Conservation (phyloP, 2,329 filamentous ascomycete species). For the Arthroderma uncinatum region DNA sequence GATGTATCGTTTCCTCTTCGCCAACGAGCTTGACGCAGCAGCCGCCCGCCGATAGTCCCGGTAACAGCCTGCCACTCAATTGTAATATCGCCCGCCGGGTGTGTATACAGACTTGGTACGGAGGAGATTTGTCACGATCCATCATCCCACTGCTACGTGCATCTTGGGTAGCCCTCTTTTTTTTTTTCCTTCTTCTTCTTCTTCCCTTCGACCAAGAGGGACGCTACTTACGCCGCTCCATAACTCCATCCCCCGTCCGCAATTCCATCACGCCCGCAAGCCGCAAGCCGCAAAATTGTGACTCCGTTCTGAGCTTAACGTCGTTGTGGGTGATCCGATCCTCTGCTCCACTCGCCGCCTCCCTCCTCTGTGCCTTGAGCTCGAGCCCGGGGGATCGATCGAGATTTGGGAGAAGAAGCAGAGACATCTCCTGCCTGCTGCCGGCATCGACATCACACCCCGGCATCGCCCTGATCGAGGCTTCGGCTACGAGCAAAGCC, state of each 20-base stretch:
- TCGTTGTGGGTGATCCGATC: background rate
- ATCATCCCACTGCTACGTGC: background rate
- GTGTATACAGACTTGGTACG: background rate
- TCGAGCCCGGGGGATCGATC: background rate
- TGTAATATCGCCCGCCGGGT: background rate
- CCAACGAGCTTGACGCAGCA: background rate
- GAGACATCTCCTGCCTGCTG: background rate
- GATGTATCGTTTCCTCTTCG: background rate
- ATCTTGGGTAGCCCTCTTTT: background rate
- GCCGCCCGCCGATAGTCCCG: slow-evolving; percentile 1
- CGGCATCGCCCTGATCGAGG: background rate
- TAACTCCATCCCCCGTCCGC: slow-evolving; percentile 3
- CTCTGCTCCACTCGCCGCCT: background rate
- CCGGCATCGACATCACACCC: background rate
- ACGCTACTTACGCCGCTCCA: slow-evolving; percentile 1
- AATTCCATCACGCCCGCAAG: no score
- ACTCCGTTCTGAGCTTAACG: slow-evolving; percentile 1
- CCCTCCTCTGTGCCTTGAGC: background rate
- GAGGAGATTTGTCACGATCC: background rate
- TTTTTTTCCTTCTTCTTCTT: background rate
- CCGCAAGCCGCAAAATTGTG: slow-evolving; percentile 4
- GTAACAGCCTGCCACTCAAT: background rate
- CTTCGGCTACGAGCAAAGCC: background rate
- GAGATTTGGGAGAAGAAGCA: background rate
- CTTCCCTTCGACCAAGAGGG: background rate